Evolutionary conservation across 352 stramenopile species (phyloP).

Genomic region (Hyaloperonospora brassicae): DNA sequence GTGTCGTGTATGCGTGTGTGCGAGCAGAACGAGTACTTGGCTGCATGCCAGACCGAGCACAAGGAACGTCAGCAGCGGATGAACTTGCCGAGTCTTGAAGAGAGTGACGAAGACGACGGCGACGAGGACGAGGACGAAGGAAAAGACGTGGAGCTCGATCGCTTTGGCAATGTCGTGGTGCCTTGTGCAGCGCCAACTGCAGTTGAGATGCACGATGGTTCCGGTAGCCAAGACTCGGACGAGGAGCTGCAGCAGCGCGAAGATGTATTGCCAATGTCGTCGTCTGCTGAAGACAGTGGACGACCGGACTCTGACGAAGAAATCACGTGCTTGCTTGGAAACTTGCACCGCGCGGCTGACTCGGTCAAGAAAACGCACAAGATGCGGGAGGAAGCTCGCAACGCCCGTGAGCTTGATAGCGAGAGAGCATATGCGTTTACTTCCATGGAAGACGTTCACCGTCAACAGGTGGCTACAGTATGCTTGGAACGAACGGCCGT

Average conservation of each 20-base stretch:
- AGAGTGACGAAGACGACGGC: slow-evolving; percentile 38
- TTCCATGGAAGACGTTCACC: slow-evolving; percentile 65
- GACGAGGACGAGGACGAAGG: slow-evolving; percentile 33
- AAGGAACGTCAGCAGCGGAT: slow-evolving; percentile 44
- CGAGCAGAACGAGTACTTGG: slow-evolving; percentile 49
- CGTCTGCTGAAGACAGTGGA: slow-evolving; percentile 8
- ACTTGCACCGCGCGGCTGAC: slow-evolving; percentile 39
- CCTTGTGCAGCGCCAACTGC: slow-evolving; percentile 13
- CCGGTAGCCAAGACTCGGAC: slow-evolving; percentile 9
- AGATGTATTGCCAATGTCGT: not conserved
- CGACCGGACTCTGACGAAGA: slow-evolving; percentile 45
- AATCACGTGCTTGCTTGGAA: slow-evolving; percentile 47
- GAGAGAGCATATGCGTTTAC: slow-evolving; percentile 37
- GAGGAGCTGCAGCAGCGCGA: not conserved
- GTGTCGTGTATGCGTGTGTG: slow-evolving; percentile 11
- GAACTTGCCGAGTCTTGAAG: slow-evolving; percentile 43
- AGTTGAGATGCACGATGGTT: slow-evolving; percentile 11
- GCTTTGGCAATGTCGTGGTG: slow-evolving; percentile 29
- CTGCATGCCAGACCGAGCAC: slow-evolving; percentile 54
- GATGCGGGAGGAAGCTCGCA: slow-evolving; percentile 38
- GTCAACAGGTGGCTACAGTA: slow-evolving; percentile 53
- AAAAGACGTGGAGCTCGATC: slow-evolving; percentile 24
- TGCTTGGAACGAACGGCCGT: slow-evolving; percentile 60
- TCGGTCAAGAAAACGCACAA: slow-evolving; percentile 58
- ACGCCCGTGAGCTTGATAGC: slow-evolving; percentile 12